phyloP scores from a whole-genome alignment of 2,329 filamentous ascomycete genomes.

The Paecilomyces sp. region DNA sequence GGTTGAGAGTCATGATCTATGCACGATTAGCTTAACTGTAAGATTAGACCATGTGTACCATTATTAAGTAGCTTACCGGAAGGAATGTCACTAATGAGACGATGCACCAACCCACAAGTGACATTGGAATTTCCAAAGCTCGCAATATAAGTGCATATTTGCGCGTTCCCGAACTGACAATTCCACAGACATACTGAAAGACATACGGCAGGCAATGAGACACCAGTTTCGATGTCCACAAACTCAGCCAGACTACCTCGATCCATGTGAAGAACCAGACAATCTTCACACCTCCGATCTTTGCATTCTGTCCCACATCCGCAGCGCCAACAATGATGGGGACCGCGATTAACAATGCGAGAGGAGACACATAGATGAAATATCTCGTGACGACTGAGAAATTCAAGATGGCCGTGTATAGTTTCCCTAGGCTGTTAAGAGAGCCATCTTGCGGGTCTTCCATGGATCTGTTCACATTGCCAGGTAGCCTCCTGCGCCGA shows the following conservation, averaged over 20 bases:
- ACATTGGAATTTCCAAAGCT: slow-evolving; percentile 54
- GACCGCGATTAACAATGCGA: slow-evolving; percentile 52
- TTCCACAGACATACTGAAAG: slow-evolving; percentile 55
- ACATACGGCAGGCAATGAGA: slow-evolving; percentile 52
- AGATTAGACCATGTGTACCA: not conserved
- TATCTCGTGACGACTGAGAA: slow-evolving; percentile 59
- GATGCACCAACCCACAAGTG: slow-evolving; percentile 54
- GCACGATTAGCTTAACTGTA: slow-evolving; percentile 3
- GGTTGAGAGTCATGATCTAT: slow-evolving; percentile 39
- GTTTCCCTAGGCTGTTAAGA: slow-evolving; percentile 51
- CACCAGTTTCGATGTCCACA: slow-evolving; percentile 57
- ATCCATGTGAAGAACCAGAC: slow-evolving; percentile 60
- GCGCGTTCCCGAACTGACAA: slow-evolving; percentile 57
- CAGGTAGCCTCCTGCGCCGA: slow-evolving; percentile 25
- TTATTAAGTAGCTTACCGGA: slow-evolving; percentile 31
- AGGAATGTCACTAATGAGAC: slow-evolving; percentile 54
- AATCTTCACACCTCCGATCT: slow-evolving; percentile 50
- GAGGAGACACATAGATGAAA: slow-evolving; percentile 54
- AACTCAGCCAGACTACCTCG: slow-evolving; percentile 56
- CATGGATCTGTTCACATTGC: slow-evolving; percentile 17
- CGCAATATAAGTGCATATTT: slow-evolving; percentile 56
- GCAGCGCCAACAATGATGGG: slow-evolving; percentile 58
- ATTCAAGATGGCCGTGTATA: slow-evolving; percentile 56
- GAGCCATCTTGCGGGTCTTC: slow-evolving; percentile 46
- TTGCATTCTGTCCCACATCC: slow-evolving; percentile 33